Base-by-base conservation (phyloP, 2,329 filamentous ascomycete genomes). In the Neofusicoccum sp. region DNA sequence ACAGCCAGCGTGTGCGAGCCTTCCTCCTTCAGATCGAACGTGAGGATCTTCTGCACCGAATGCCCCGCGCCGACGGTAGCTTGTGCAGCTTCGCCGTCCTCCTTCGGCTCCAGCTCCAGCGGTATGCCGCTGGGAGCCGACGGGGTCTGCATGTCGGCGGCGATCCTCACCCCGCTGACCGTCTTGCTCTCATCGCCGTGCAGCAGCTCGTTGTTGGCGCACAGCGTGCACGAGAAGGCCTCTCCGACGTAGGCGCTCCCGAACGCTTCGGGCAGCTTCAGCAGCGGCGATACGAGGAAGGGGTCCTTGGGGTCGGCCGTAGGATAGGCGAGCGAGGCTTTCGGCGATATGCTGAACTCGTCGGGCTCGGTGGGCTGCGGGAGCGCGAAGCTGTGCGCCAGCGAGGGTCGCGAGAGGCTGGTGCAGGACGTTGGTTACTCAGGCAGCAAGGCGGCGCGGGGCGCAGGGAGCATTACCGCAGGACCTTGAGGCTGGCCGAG, bases 181-280 rank as follows among this genome's bases (percentile, higher is more conserved):
- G 78, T 79, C 65, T 78, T 76, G 6, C 73, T 77, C 3, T 75
- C 73, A 50, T 77, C 72, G 3, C 74, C 72, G 44, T 74, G 71
- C 72, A 39, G 47, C 1, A 88, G 77, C 72, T 98, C 94, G 74
- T 97, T 94, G 80, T 97, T 97, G n/a, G 91, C 93, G 78, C 93
- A 97, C 28, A 98, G 84, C 1, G 94, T 97, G 78, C 95, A 99
- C 67, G 89, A 89, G 78, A 99, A 98, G 0, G 89, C 92, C 80
- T 98, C 93, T 70, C 95, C 95, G 22, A 98, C 94, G 75, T 97
- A 97, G 7, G 94, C 93, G 11, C 92, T 94, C 48, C 93, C 94
- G 75, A 99, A 98, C 0, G 92, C 90, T 14, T 93, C 89, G 8
- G 95, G 94, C 1, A 98, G 87, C 50, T 92, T 95, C 70, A 98